Evolutionary conservation across 495 filamentous ascomycete genomes (phyloP).

Genomic region (Penicillium tannophilum): DNA sequence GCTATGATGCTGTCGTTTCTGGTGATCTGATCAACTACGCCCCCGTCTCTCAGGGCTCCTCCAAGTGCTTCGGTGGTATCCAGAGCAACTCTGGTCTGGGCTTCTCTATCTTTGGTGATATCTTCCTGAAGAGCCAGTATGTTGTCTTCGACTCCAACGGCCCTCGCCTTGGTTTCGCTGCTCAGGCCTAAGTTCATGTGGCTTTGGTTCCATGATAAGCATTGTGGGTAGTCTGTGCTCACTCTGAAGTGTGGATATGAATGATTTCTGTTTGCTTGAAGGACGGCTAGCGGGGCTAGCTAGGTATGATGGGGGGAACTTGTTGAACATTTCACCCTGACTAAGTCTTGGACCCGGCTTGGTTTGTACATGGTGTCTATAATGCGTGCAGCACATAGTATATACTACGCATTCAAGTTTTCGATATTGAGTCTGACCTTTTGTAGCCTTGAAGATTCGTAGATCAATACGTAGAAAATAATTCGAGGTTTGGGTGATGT

Average conservation of each 20-base stretch:
- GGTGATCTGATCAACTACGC: conserved; percentile 48
- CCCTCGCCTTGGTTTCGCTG: conserved; percentile 64
- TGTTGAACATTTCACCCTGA: conserved; percentile 19
- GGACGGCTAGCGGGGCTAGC: conserved; percentile 24
- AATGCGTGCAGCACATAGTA: conserved; percentile 24
- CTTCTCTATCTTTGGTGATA: conserved; percentile 74
- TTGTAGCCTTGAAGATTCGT: not conserved
- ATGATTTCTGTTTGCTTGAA: not conserved
- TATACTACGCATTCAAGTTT: conserved; percentile 18
- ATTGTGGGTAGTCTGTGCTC: not conserved
- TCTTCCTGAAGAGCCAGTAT: conserved; percentile 78
- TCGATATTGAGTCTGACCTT: not conserved
- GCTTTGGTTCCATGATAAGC: not conserved
- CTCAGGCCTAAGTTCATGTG: conserved; percentile 33
- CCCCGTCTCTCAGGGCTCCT: conserved; percentile 42
- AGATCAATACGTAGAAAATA: too few relatives aligned
- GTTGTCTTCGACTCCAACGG: conserved; percentile 68
- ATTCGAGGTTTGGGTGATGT: too few relatives aligned
- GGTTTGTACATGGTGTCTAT: conserved; percentile 30
- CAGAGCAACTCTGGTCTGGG: conserved; percentile 63
- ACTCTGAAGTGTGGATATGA: not conserved
- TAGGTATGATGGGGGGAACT: conserved; percentile 11
- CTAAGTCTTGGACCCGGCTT: conserved; percentile 21
- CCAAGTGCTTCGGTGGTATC: conserved; percentile 64
- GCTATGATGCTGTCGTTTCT: conserved; percentile 47